phyloP scores from a whole-genome alignment of 768 basidiomycete genomes.

The Leucosporidium creatinivorum region DNA sequence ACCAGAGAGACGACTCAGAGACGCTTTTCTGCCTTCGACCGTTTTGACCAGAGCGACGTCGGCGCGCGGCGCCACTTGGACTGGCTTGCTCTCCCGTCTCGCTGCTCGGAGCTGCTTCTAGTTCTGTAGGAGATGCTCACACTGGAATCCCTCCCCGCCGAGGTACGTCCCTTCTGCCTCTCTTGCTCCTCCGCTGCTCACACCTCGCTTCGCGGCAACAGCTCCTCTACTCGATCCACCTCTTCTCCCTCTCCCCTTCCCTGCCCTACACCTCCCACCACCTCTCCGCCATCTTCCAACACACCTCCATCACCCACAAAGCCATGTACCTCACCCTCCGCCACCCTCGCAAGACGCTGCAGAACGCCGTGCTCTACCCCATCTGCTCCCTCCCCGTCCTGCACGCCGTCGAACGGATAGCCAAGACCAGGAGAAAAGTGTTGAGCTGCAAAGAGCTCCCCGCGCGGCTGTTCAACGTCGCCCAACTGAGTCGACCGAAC shows the following conservation, averaged over 20 bases:
- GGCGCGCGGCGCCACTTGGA: no score
- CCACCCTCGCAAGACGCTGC: constrained; percentile 36
- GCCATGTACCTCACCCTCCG: constrained; percentile 58
- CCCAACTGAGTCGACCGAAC: constrained; percentile 41
- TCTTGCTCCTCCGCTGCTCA: background rate
- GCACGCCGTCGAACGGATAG: constrained; percentile 48
- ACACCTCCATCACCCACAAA: constrained; percentile 54
- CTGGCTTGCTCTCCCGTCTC: no score
- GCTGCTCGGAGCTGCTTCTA: no score
- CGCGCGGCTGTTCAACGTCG: constrained; percentile 56
- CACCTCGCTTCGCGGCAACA: constrained; percentile 38
- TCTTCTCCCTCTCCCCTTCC: constrained; percentile 57
- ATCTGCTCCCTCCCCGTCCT: constrained; percentile 39
- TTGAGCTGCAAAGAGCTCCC: constrained; percentile 49
- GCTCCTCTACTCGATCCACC: constrained; percentile 73
- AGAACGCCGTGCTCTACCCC: constrained; percentile 38
- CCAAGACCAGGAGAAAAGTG: background rate
- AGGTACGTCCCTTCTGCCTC: constrained; percentile 29
- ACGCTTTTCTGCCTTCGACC: no score
- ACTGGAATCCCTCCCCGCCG: constrained; percentile 30
- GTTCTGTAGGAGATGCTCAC: no score
- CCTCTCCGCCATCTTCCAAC: constrained; percentile 52
- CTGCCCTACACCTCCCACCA: constrained; percentile 57
- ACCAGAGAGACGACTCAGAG: no score
- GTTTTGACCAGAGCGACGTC: no score